Evolutionary conservation across 768 basidiomycete genomes (phyloP).

Genomic region (Tephrocybe sp.): DNA sequence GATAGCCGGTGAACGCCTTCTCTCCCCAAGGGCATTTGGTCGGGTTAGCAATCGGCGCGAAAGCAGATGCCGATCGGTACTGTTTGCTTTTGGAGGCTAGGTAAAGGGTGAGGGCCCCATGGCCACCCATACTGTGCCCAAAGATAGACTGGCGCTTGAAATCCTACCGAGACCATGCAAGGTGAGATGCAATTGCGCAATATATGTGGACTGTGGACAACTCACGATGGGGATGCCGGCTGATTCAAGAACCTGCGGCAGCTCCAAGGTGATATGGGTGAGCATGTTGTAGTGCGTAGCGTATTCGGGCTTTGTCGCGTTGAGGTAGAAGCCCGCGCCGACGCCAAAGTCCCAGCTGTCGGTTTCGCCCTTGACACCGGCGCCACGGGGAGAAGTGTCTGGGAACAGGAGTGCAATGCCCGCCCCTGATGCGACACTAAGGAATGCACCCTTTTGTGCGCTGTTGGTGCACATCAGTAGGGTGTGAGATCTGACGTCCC

Average conservation of each 20-base stretch:
- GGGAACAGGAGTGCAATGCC: constrained; percentile 92
- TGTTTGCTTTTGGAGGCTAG: constrained; percentile 68
- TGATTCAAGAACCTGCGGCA: constrained; percentile 76
- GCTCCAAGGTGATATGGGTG: constrained; percentile 78
- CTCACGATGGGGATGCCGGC: constrained; percentile 78
- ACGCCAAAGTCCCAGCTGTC: constrained; percentile 90
- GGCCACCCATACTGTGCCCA: constrained; percentile 98
- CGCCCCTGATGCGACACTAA: constrained; percentile 81
- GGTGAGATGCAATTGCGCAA: not conserved
- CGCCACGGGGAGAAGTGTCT: constrained; percentile 94
- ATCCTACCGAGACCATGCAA: constrained; percentile 52
- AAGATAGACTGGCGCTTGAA: constrained; percentile 82
- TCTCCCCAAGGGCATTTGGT: constrained; percentile 87
- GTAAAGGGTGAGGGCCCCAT: constrained; percentile 91
- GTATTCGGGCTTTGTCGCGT: constrained; percentile 79
- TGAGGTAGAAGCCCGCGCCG: constrained; percentile 95
- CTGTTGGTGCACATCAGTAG: constrained; percentile 35
- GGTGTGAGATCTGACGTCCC: not conserved
- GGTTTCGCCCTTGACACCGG: constrained; percentile 80
- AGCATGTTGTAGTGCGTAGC: constrained; percentile 87
- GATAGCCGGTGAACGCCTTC: constrained; percentile 88
- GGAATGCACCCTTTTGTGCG: constrained; percentile 91
- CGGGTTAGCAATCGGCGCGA: constrained; percentile 85
- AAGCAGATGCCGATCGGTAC: constrained; percentile 88
- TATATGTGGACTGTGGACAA: constrained; percentile 9